Base-by-base conservation (phyloP, 73 alveolate species). In the Paramecium sonneborni region DNA sequence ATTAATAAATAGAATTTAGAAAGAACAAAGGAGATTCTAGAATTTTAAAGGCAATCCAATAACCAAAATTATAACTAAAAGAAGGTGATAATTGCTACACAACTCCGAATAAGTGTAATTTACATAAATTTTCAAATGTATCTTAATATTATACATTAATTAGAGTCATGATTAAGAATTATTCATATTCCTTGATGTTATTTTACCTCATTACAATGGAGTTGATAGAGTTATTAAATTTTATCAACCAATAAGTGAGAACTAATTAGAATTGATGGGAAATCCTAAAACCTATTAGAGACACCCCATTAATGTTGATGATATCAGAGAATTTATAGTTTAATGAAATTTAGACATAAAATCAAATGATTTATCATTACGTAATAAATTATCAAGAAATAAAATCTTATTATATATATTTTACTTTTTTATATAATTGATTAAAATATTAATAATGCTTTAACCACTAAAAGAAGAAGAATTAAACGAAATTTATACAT, bases 401-500 rank as follows among this genome's bases (percentile, higher is more conserved):
- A 5, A 52, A 52, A 52, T 32, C 28, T 67, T n/a, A 2, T 0
- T 2, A 34, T 30, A 67, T 14, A 24, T 0, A 23, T 74, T 32
- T 12, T 26, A 32, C 28, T n/a, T 74, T 38, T 11, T 74, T 38
- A 18, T 74, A 38, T 30, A 74, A 74, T 30, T 38, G 46, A 74
- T 74, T 21, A 74, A 30, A 35, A 3, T 14, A 74, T 35, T 39
- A 79, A 41, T 20, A 12, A 79, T 79, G 90, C 72, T 43, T 39
- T 79, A 79, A 79, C 90, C 90, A 43, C 52, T 79, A 15, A 79
- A 32, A 44, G 99, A 96, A 69, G 96, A 94, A 58, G 98, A 96
- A 93, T 89, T 96, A 92, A 94, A 96, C 95, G 93, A 93, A 76
- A 96, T 97, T 28, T 97, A 97, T 93, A 95, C 96, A 82, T 97